Percentiles rank a stretch among this genome's conserved stretches.
Evolutionary conservation across 2,329 filamentous ascomycete species (phyloP).

Genomic region (Berkeleyomyces rouxiae): DNA sequence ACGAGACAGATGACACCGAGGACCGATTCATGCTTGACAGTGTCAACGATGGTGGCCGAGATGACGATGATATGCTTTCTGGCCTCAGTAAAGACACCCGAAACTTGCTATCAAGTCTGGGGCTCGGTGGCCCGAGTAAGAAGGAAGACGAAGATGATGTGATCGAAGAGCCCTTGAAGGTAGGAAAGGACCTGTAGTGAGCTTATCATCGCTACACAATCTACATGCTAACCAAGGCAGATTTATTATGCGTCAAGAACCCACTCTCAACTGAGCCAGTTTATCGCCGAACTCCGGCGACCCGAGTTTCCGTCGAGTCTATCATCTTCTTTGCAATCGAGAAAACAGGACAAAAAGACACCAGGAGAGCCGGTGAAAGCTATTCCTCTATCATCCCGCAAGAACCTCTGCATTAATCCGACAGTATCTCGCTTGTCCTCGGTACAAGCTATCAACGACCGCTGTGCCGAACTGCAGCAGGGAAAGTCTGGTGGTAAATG

Average conservation of each 20-base stretch:
- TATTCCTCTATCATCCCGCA: slow-evolving; percentile 68
- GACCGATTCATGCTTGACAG: slow-evolving; percentile 61
- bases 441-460: slow-evolving; percentile 77
- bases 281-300: slow-evolving; percentile 64
- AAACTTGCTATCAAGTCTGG: slow-evolving; percentile 52
- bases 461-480: slow-evolving; percentile 80
- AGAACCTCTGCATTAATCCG: slow-evolving; percentile 79
- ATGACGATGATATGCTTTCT: slow-evolving; percentile 26
- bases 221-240: slow-evolving; percentile 24
- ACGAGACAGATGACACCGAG: slow-evolving; percentile 35
- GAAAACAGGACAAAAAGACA: slow-evolving; percentile 1
- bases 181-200: slow-evolving; percentile 17
- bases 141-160: slow-evolving; percentile 28
- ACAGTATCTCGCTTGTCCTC: slow-evolving; percentile 55
- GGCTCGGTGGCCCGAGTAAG: slow-evolving; percentile 25
- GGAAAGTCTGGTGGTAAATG: slow-evolving; percentile 49
- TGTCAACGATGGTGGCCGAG: slow-evolving; percentile 32
- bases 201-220: not conserved
- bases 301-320: slow-evolving; percentile 63
- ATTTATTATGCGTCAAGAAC: slow-evolving; percentile 88
- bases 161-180: slow-evolving; percentile 51
- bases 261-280: slow-evolving; percentile 81
- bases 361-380: slow-evolving; percentile 46
- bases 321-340: slow-evolving; percentile 24
- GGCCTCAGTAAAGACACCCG: slow-evolving; percentile 60